Evolutionary conservation across 306 rosid genomes (phyloP).

Genomic region (Glycine latifolia): DNA sequence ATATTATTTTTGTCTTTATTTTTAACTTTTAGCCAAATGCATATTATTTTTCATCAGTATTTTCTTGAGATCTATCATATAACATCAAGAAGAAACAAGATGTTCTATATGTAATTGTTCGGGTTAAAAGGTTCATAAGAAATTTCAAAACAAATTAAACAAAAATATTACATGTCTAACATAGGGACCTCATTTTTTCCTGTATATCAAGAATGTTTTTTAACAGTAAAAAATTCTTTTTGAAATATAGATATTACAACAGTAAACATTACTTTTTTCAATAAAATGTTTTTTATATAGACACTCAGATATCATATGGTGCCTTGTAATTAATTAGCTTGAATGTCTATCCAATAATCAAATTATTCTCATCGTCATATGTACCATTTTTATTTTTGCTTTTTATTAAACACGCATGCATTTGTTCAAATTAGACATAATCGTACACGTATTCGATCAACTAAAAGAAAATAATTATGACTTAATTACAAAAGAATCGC

Average conservation of each 20-base stretch:
- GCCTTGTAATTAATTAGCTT: not conserved
- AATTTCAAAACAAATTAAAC: not conserved
- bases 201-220: not conserved
- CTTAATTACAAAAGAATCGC: not conserved
- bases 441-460: not conserved
- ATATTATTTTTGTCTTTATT: conserved; percentile 31
- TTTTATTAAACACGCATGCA: too few species aligned
- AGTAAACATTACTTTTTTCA: not conserved
- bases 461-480: not conserved
- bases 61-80: conserved; percentile 6
- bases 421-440: too few species aligned
- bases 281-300: not conserved
- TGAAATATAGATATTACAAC: not conserved
- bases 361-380: not conserved
- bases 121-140: not conserved
- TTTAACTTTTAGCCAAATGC: not conserved
- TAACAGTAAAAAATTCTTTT: not conserved
- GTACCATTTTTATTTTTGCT: too few species aligned
- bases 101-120: not conserved
- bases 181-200: not conserved
- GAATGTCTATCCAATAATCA: too few species aligned
- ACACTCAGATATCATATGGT: not conserved
- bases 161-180: not conserved
- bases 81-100: conserved; percentile 23
- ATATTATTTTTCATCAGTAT: not conserved